A percentile compares a stretch with the other conserved stretches of the same genome.
These are phyloP conservation scores for Stachybotrys echinatus DNA, from an alignment of 2,329 filamentous ascomycete genomes.

Conservation along the genomic window DNA sequence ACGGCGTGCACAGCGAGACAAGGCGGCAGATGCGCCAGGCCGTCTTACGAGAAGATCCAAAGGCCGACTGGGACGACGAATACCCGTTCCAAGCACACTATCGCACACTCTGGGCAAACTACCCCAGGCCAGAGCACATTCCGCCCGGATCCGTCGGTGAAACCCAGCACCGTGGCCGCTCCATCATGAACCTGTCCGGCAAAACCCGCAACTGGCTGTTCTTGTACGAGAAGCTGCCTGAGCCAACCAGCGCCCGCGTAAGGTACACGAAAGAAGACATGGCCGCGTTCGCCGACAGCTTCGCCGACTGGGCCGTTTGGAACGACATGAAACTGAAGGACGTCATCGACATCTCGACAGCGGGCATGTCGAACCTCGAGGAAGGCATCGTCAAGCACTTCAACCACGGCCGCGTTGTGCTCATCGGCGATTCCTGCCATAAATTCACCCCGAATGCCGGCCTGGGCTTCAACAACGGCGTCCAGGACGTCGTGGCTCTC, in stretches of 20 bases:
- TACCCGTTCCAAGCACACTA: neutral
- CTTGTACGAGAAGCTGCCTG: conserved; percentile 22
- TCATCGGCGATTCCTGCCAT: conserved; percentile 26
- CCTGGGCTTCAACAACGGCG: conserved; percentile 22
- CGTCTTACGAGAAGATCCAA: neutral
- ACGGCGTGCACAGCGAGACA: conserved; percentile 31
- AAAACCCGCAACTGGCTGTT: conserved; percentile 23
- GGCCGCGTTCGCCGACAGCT: conserved; percentile 13
- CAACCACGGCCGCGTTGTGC: conserved; percentile 19
- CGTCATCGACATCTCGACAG: neutral
- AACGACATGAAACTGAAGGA: conserved; percentile 3
- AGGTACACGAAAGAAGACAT: conserved; percentile 19
- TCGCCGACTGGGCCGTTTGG: conserved; percentile 20
- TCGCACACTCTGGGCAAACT: neutral
- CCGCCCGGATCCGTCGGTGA: conserved; percentile 10
- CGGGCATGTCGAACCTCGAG: conserved; percentile 21
- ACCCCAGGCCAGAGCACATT: neutral
- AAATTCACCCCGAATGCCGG: conserved; percentile 27
- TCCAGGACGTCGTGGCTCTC: conserved; percentile 18
- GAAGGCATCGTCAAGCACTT: conserved; percentile 23
- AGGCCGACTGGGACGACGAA: neutral
- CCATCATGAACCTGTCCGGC: conserved; percentile 22
- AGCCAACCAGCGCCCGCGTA: conserved; percentile 16
- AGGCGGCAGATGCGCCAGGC: conserved; percentile 20
- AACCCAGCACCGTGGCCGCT: conserved; percentile 16